These are phyloP conservation scores for Gossypium mustelinum DNA, from an alignment of 345 rosid genomes.

Conservation along the genomic window DNA sequence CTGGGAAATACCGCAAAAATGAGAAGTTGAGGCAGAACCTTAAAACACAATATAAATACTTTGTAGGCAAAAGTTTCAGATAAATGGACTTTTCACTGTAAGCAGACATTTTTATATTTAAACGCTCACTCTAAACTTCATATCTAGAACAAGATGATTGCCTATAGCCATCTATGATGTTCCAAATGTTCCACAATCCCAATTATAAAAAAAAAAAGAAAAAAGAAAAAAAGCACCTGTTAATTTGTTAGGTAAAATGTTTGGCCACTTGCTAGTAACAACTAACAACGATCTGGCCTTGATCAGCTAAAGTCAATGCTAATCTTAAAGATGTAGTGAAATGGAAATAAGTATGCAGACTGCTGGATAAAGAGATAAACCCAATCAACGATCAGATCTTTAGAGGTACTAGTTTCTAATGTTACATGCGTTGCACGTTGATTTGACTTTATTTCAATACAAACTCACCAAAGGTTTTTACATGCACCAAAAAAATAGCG, in stretches of 20 bases:
- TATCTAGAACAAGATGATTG: not conserved
- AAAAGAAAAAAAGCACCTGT: not conserved
- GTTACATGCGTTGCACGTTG: too few relatives aligned
- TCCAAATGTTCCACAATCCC: not conserved
- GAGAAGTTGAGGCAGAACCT: not conserved
- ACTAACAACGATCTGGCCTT: not conserved
- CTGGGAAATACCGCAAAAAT: slow-evolving; percentile 27
- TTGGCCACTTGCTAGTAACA: not conserved
- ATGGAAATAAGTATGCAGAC: not conserved
- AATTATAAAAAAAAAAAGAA: not conserved
- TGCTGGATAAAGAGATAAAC: not conserved
- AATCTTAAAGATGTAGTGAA: not conserved
- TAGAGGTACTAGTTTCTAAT: not conserved
- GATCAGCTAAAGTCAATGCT: not conserved
- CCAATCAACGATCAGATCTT: not conserved
- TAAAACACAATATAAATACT: not conserved
- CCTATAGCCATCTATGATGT: not conserved
- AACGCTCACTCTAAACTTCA: not conserved
- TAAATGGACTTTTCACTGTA: not conserved
- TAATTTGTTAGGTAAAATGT: not conserved
- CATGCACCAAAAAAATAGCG: too few relatives aligned
- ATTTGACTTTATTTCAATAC: too few relatives aligned
- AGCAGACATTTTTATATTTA: not conserved
- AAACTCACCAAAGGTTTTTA: too few relatives aligned
- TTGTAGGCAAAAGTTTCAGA: not conserved